Evolutionary conservation across 2,329 filamentous ascomycete genomes (phyloP).

Genomic region (Cladosporium phlei): DNA sequence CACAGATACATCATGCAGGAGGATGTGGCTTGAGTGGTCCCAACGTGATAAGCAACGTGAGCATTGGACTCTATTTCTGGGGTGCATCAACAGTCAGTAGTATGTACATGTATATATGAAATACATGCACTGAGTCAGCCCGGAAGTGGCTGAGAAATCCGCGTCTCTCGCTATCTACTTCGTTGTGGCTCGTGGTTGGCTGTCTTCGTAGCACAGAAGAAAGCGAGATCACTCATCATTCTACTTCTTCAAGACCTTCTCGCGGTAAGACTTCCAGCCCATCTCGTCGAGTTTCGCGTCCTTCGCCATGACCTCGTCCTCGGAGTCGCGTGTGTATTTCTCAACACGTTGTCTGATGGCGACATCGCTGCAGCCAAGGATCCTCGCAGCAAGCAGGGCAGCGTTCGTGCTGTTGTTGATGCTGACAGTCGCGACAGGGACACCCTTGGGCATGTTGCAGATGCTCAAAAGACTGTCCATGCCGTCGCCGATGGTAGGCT

Average conservation of each 20-base stretch:
- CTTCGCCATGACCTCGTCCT: conserved; percentile 60
- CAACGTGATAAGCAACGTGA: conserved; percentile 1
- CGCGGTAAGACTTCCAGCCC: conserved; percentile 37
- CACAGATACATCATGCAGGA: conserved; percentile 4
- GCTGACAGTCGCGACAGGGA: conserved; percentile 38
- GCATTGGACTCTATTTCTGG: no score
- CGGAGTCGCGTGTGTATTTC: conserved; percentile 59
- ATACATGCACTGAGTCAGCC: background rate
- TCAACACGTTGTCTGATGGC: conserved; percentile 55
- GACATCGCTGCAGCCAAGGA: conserved; percentile 45
- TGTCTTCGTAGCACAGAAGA: no score
- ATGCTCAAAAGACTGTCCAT: conserved; percentile 49
- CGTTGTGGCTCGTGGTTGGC: no score
- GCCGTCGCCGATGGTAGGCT: conserved; percentile 46
- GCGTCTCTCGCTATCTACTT: no score
- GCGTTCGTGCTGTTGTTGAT: conserved; percentile 46
- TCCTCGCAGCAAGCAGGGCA: conserved; percentile 43
- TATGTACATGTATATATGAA: conserved; percentile 4
- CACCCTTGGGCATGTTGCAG: conserved; percentile 48
- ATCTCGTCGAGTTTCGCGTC: conserved; percentile 53
- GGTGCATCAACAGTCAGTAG: no score
- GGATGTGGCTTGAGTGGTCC: conserved; percentile 1
- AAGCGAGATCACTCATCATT: no score
- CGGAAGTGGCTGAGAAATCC: background rate
- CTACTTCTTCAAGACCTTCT: conserved; percentile 27